Base-by-base conservation (phyloP, 208 protist genomes). In the Wallacemonas collosoma region DNA sequence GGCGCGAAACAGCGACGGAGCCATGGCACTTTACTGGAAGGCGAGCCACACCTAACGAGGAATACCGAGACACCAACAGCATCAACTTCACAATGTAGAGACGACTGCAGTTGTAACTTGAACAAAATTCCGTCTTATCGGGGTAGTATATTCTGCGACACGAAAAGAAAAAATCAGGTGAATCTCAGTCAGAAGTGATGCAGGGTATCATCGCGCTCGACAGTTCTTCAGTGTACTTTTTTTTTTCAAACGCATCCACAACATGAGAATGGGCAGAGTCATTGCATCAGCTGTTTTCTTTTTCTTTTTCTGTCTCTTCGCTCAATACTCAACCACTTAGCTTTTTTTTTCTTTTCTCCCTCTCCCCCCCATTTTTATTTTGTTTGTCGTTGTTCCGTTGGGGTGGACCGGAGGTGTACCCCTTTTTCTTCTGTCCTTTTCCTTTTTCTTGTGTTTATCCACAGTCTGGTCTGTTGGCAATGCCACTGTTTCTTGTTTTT, bases 391-490 rank as follows among this genome's bases (percentile, higher is more conserved):
- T 75, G 26, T 26, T 26, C 26, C 26, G 0, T 39, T 64, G 39
- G 40, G 48, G 17, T 9, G 36, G 68, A 36, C 17, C 40, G 14
- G 35, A 68, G 26, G 38, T 69, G 68, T 67, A 4, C 17, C 9
- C 51, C 4, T 14, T 9, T 41, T 45, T 57, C 14, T 70, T 43
- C 47, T 71, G 12, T 57, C n/a, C 62, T 39, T 48, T 75, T 39
- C 45, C 41, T 71, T 41, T 36, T 68, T 53, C 60, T 51, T 68
- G 15, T 64, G 48, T 68, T 54, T 75, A 60, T 60, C 40, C 58
- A n/a, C 6, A 35, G 26, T 12, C 54, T 36, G 14, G 48, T 38
- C 47, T 14, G n/a, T 64, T 26, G 35, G 14, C 69, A 76, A 6
- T 38, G 2, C 12, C 45, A 50, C 12, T 50, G 45, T 6, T 50